phyloP scores from a whole-genome alignment of 2,329 filamentous ascomycete genomes.

The Apiospora rasikravindrae region DNA sequence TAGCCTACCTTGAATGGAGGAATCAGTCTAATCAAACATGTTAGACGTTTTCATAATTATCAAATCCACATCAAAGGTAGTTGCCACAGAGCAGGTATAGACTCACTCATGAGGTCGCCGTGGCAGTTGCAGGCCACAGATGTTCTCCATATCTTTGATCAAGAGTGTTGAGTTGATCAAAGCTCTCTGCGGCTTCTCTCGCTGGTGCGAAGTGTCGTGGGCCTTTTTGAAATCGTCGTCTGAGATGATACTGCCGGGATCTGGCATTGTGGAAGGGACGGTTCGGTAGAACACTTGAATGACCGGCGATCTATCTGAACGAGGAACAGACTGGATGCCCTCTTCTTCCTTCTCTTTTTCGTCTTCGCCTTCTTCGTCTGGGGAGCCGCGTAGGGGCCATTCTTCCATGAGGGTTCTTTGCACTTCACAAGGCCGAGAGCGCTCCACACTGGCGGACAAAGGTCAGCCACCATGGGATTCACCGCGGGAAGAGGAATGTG shows the following conservation, averaged over 20 bases:
- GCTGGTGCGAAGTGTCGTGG: not conserved
- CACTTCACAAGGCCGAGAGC: not conserved
- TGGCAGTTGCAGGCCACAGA: not conserved
- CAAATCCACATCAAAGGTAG: not conserved
- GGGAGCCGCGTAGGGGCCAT: not conserved
- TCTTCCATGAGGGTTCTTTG: not conserved
- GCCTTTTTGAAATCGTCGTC: not conserved
- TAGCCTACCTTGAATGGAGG: not conserved
- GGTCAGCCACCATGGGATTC: not conserved
- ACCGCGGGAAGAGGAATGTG: not conserved
- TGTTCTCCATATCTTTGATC: not conserved
- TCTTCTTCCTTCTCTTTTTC: too few relatives aligned
- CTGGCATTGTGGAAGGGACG: not conserved
- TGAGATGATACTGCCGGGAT: not conserved
- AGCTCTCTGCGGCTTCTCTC: not conserved
- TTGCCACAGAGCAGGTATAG: not conserved
- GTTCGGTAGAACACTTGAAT: not conserved
- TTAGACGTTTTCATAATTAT: not conserved
- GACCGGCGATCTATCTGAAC: not conserved
- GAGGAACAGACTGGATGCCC: not conserved
- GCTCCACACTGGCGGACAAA: not conserved
- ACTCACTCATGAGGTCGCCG: not conserved
- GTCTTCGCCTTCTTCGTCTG: not conserved
- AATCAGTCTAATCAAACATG: not conserved
- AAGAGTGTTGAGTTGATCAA: not conserved